Conservation (phyloP, 441 rosid genomes). For the Corymbia citriodora region DNA sequence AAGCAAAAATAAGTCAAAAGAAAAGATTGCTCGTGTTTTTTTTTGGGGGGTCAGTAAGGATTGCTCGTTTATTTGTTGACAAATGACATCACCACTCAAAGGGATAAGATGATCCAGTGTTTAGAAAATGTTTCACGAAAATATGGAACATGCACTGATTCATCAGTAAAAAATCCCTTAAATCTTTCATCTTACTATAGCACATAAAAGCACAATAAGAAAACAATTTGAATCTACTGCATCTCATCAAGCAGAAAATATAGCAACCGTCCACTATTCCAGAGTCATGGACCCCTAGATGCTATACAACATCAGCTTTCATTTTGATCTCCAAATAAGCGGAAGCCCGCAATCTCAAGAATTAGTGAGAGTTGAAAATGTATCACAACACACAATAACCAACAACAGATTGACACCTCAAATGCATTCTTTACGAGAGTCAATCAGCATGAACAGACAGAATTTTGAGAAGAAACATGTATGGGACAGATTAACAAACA, state of each 20-base stretch:
- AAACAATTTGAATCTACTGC: neutral
- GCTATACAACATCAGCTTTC: neutral
- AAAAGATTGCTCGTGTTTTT: neutral
- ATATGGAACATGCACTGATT: neutral
- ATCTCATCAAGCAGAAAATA: neutral
- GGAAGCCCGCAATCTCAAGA: neutral
- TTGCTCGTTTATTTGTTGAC: neutral
- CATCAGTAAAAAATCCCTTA: neutral
- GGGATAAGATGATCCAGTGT: neutral
- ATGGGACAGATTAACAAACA: neutral
- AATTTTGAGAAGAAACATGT: neutral
- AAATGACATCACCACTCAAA: neutral
- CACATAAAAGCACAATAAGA: neutral
- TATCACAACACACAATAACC: neutral
- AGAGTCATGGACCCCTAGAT: neutral
- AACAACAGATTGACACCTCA: neutral
- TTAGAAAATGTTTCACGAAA: neutral
- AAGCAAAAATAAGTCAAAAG: neutral
- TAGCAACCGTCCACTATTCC: neutral
- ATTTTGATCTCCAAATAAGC: neutral
- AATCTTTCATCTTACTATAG: neutral
- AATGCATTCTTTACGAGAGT: neutral
- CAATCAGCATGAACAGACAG: neutral
- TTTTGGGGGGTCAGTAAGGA: neutral
- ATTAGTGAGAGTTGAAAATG: neutral